Evolutionary conservation across 1,284 basidiomycete species (phyloP), one percentile per base, ranked within the genome.

Genomic region (Trichosporon sp.): DNA sequence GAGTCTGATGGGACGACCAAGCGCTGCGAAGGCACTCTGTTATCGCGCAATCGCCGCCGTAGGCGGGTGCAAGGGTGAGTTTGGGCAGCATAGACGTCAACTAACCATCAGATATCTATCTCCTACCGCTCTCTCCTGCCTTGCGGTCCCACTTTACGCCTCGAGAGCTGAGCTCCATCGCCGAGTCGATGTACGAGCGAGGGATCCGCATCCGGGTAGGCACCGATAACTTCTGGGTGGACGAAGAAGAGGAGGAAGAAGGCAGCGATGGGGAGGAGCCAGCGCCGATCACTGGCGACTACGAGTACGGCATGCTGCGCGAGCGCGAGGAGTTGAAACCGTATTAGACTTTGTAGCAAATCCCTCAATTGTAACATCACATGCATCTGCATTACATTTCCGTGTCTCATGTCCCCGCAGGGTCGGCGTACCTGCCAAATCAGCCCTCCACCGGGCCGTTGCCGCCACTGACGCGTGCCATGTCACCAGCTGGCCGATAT

Each of bases 111-210:
- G 94, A 91, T 48, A 84, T 97, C 66, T 96, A 96, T 86, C 85
- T 98, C 69, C 79, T 94, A 21, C 92, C 94, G 4, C 97, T 96
- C 83, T 88, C 89, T 4, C 86, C 89, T 0, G 16, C 48, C 0
- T 84, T 97, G 54, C 88, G 93, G 38, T 79, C 85, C 1, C 88
- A 87, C 67, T 96, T 95, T 81, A 88, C 85, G 38, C 75, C 84
- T 16, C 84, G 85, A 19, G 94, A 97, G 79, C 86, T 96, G 75
- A 86, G 88, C 68, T 86, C 84, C 31, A 88, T 92, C 76, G 89
- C 87, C 43, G 91, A 93, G 70, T 88, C 90, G 10, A 94, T 96
- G 90, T 89, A 88, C 5, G 94, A 96, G 82, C 87, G 93, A 59
- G 91, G 91, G 0, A 83, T 96, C 16, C 88, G 94, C 19, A 83